Conservation (phyloP, 129 eudicot genomes). For the Kitagawia praeruptora region DNA sequence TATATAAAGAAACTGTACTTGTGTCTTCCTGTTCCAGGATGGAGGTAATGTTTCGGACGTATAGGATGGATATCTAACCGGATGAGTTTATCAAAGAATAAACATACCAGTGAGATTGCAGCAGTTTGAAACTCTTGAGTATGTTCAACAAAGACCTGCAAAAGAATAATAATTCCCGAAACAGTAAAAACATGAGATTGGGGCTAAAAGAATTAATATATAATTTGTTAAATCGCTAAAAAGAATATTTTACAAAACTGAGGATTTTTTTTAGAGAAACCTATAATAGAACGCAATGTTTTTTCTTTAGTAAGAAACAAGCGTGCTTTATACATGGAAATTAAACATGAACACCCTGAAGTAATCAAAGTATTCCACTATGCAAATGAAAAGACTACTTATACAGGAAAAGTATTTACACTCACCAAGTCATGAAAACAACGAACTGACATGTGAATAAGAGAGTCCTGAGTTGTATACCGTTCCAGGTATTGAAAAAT, state of each 20-base stretch:
- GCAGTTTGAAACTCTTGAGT: conserved; percentile 25
- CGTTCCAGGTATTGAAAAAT: conserved; percentile 49
- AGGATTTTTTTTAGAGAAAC: not conserved
- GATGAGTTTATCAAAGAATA: not conserved
- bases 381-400: not conserved
- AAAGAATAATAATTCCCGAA: not conserved
- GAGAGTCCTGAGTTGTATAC: conserved; percentile 16
- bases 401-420: not conserved
- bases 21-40: not conserved
- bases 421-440: conserved; percentile 47
- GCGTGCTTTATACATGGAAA: not conserved
- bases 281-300: not conserved
- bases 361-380: not conserved
- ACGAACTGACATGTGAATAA: conserved; percentile 23
- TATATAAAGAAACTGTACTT: not conserved
- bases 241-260: not conserved
- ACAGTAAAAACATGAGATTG: conserved; percentile 3
- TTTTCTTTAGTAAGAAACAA: not conserved
- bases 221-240: not conserved
- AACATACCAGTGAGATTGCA: conserved; percentile 37
- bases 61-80: not conserved
- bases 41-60: not conserved
- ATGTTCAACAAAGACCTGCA: conserved; percentile 32
- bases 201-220: not conserved
- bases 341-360: not conserved